A percentile compares a stretch with the other conserved stretches of the same genome.
phyloP scores from a whole-genome alignment of 78 protist genomes.

The Protostelium mycophagum region DNA sequence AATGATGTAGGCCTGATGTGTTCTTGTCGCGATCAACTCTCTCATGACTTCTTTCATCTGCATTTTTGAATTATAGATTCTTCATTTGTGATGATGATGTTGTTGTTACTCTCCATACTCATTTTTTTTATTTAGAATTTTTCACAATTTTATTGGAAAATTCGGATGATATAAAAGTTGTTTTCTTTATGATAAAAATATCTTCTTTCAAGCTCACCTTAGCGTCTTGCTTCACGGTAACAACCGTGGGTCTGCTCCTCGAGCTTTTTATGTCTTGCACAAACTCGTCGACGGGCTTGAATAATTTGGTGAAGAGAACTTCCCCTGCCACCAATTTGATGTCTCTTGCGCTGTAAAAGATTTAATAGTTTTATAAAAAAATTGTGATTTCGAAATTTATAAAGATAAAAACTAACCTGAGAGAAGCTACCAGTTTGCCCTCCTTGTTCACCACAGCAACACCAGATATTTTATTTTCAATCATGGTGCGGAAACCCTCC shows the following conservation, averaged over 20 bases:
- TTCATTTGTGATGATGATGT: too few relatives aligned
- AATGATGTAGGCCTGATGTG: background rate
- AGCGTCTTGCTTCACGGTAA: background rate
- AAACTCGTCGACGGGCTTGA: background rate
- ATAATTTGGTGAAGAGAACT: background rate
- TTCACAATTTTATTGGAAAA: too few relatives aligned
- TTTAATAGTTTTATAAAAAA: too few relatives aligned
- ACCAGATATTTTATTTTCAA: conserved; percentile 35
- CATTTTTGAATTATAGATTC: too few relatives aligned
- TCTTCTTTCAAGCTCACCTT: too few relatives aligned
- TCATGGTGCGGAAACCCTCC: conserved; percentile 41
- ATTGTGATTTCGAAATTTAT: too few relatives aligned
- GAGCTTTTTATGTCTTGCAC: background rate
- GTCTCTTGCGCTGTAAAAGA: background rate
- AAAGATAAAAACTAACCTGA: background rate
- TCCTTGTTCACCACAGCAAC: conserved; percentile 18
- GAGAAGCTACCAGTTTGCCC: conserved; percentile 18
- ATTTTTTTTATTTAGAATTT: too few relatives aligned
- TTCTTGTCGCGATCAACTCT: background rate
- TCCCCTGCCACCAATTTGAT: background rate
- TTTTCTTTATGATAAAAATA: too few relatives aligned
- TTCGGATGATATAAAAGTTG: too few relatives aligned
- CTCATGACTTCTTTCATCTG: background rate
- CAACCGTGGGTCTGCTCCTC: background rate
- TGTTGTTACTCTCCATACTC: too few relatives aligned